Conservation (phyloP, 345 rosid genomes). For the thale cress (Arabidopsis thaliana) region DNA sequence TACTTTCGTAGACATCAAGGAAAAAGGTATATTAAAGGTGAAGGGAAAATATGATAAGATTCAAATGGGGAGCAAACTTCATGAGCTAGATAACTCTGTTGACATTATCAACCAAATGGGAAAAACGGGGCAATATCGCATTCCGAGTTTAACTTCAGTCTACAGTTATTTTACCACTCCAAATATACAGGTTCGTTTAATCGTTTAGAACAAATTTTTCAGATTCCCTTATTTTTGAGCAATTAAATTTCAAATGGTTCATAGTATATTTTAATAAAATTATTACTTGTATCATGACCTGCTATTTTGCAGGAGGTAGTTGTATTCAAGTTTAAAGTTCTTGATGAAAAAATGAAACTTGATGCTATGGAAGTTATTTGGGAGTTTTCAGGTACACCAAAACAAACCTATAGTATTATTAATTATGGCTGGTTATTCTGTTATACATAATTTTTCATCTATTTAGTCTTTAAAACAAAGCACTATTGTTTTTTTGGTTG, state of each 20-base stretch:
- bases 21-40: not conserved
- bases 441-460: not conserved
- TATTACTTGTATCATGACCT: not conserved
- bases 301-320: not conserved
- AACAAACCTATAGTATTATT: not conserved
- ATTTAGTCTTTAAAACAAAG: not conserved
- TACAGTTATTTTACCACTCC: not conserved
- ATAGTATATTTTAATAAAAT: not conserved
- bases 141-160: not conserved
- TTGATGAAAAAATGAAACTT: not conserved
- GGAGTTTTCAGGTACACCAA: conserved; percentile 25
- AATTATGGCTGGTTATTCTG: not conserved
- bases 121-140: not conserved
- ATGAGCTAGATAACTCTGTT: not conserved
- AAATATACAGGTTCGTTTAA: not conserved
- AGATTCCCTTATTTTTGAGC: not conserved
- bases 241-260: not conserved
- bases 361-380: not conserved
- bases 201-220: not conserved
- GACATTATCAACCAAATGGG: not conserved
- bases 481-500: not conserved
- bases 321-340: conserved; percentile 17
- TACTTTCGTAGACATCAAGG: conserved; percentile 6
- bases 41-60: not conserved
- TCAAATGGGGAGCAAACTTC: not conserved